Conservation (phyloP, 2,329 filamentous ascomycete genomes). For the Xylariaceae sp. region DNA sequence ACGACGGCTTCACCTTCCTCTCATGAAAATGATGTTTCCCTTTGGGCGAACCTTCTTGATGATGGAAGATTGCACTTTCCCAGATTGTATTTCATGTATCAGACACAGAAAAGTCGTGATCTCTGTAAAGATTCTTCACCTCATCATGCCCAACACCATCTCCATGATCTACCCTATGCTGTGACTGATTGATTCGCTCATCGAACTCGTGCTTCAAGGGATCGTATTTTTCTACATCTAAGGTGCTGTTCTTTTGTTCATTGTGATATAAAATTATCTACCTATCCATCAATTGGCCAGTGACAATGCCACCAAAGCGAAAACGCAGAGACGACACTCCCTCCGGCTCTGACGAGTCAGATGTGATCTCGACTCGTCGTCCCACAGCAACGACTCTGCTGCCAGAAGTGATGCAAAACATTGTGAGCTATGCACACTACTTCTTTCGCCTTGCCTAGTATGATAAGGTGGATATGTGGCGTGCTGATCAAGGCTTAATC, state of each 20-base stretch:
- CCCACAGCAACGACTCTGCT: conserved; percentile 10
- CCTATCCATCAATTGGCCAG: too few species aligned
- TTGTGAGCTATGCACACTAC: conserved; percentile 20
- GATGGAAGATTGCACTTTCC: too few species aligned
- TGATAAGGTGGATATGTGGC: neutral
- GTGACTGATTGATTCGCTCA: neutral
- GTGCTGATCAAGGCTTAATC: conserved; percentile 10
- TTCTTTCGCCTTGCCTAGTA: neutral
- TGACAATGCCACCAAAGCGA: conserved; percentile 14
- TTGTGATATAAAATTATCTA: too few species aligned
- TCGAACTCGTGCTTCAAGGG: neutral
- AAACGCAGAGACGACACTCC: neutral
- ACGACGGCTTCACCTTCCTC: neutral
- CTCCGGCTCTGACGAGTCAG: conserved; percentile 11
- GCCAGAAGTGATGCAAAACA: conserved; percentile 22
- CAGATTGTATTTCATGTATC: too few species aligned
- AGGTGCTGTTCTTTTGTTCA: neutral
- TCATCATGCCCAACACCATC: neutral
- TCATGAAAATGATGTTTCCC: neutral
- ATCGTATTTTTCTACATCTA: neutral
- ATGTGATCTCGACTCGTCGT: conserved; percentile 9
- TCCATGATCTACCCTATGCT: neutral
- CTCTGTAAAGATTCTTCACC: neutral
- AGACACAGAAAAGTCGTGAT: too few species aligned
- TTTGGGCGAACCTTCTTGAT: too few species aligned